Percentiles rank a stretch among this genome's conserved stretches.
These are phyloP conservation scores for Davidsoniella eucalypti DNA, from an alignment of 2,329 filamentous ascomycete genomes.

Conservation along the genomic window DNA sequence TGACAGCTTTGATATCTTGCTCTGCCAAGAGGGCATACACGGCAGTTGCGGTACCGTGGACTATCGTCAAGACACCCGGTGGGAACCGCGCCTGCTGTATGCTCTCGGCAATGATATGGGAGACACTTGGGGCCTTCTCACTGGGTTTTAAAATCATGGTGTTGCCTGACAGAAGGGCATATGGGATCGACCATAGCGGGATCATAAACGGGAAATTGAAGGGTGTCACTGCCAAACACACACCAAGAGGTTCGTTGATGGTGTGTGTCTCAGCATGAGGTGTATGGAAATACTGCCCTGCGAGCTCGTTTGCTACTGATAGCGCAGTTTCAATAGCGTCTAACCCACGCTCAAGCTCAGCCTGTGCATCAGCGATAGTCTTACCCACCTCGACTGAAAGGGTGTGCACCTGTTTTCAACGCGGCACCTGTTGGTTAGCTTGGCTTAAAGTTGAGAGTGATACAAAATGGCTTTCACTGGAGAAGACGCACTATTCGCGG, in stretches of 20 bases:
- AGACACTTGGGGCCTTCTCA: slow-evolving; percentile 34
- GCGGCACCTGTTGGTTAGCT: background rate
- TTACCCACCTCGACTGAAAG: slow-evolving; percentile 15
- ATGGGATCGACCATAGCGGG: slow-evolving; percentile 30
- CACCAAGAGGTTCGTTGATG: slow-evolving; percentile 27
- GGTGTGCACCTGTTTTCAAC: background rate
- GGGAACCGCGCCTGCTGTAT: slow-evolving; percentile 58
- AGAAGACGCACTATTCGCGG: slow-evolving; percentile 10
- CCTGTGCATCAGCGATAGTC: slow-evolving; percentile 15
- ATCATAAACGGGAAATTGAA: slow-evolving; percentile 37
- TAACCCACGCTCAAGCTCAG: slow-evolving; percentile 15
- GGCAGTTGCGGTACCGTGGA: slow-evolving; percentile 45
- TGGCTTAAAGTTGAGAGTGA: background rate
- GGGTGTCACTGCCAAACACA: slow-evolving; percentile 37
- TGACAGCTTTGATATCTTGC: slow-evolving; percentile 52
- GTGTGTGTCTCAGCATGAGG: slow-evolving; percentile 12
- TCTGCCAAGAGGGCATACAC: slow-evolving; percentile 50
- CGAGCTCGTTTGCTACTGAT: slow-evolving; percentile 10
- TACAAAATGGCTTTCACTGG: too few species aligned
- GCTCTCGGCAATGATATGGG: slow-evolving; percentile 28
- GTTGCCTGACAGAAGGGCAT: slow-evolving; percentile 32
- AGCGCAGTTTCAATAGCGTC: slow-evolving; percentile 15
- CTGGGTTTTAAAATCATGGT: slow-evolving; percentile 35
- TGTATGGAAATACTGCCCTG: slow-evolving; percentile 9
- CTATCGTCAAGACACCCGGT: slow-evolving; percentile 55